phyloP scores from a whole-genome alignment of 2,329 filamentous ascomycete genomes.

The Aspergillus sp. region DNA sequence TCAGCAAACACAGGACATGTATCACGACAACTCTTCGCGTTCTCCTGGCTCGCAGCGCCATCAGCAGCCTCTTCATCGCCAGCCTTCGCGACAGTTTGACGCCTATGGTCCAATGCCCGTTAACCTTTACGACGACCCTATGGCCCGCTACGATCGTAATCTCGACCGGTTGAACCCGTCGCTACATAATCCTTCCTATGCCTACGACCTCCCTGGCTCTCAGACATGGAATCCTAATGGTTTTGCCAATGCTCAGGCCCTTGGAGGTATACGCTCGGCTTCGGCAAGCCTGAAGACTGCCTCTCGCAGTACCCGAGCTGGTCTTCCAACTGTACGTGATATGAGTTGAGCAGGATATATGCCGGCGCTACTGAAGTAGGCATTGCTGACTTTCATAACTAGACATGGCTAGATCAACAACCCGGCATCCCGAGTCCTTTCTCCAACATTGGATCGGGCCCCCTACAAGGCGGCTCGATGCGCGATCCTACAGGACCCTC shows the following conservation, averaged over 20 bases:
- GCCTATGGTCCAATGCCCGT: conserved; percentile 65
- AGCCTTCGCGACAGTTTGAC: conserved; percentile 77
- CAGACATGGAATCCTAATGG: conserved; percentile 79
- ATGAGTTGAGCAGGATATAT: background rate
- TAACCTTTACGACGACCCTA: conserved; percentile 71
- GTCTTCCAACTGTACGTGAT: conserved; percentile 70
- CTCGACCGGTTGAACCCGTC: conserved; percentile 61
- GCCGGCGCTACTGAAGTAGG: background rate
- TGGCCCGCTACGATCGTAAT: conserved; percentile 55
- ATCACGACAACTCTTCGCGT: conserved; percentile 70
- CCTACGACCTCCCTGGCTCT: conserved; percentile 67
- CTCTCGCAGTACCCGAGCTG: conserved; percentile 53
- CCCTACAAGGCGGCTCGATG: conserved; percentile 42
- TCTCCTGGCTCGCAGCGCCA: conserved; percentile 73
- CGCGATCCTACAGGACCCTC: conserved; percentile 42
- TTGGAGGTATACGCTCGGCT: conserved; percentile 63
- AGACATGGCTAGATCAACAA: conserved; percentile 66
- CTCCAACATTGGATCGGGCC: conserved; percentile 44
- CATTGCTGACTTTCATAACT: conserved; percentile 10
- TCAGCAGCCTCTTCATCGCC: conserved; percentile 65
- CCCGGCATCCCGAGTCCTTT: conserved; percentile 49
- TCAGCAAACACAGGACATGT: conserved; percentile 50
- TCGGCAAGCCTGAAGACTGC: conserved; percentile 57
- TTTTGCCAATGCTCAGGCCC: conserved; percentile 64
- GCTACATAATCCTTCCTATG: conserved; percentile 59